Conservation (phyloP, 306 rosid species). For the Leucaena leucocephala region DNA sequence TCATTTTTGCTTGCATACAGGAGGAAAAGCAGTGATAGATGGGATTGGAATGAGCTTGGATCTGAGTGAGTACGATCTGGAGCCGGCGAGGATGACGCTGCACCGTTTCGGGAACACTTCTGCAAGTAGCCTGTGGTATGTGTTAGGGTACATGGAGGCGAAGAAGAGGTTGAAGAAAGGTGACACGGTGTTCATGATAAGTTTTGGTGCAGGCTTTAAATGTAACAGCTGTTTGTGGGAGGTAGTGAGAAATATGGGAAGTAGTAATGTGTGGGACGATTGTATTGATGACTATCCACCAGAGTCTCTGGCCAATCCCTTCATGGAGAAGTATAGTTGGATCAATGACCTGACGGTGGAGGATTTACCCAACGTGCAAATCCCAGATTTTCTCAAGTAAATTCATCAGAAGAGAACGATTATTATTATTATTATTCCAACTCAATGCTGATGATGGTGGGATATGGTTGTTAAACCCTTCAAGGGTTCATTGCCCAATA, state of each 20-base stretch:
- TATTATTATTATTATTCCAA: too few relatives aligned
- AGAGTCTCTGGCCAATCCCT: conserved; percentile 57
- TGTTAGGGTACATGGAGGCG: conserved; percentile 87
- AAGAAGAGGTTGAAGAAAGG: conserved; percentile 79
- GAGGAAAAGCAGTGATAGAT: conserved; percentile 92
- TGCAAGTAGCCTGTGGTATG: conserved; percentile 88
- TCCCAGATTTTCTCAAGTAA: conserved; percentile 53
- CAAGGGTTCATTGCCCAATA: conserved; percentile 39
- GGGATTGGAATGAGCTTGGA: conserved; percentile 73
- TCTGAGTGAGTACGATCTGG: conserved; percentile 68
- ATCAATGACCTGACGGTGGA: conserved; percentile 49
- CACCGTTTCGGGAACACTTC: conserved; percentile 93
- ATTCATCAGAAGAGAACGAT: too few relatives aligned
- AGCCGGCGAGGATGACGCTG: conserved; percentile 91
- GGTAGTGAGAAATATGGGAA: conserved; percentile 65
- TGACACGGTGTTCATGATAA: conserved; percentile 75
- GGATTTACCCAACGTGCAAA: conserved; percentile 49
- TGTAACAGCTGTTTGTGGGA: conserved; percentile 91
- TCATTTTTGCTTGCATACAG: conserved; percentile 85
- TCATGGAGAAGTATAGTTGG: conserved; percentile 80
- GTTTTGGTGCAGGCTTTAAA: conserved; percentile 96
- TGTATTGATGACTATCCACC: conserved; percentile 74
- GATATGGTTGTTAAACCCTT: conserved; percentile 18
- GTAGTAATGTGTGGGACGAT: conserved; percentile 73
- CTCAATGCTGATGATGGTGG: background rate